Percentiles rank a stretch among this genome's conserved stretches.
phyloP scores from a whole-genome alignment of 1,284 basidiomycete genomes.

The Puccinia sorghi region DNA sequence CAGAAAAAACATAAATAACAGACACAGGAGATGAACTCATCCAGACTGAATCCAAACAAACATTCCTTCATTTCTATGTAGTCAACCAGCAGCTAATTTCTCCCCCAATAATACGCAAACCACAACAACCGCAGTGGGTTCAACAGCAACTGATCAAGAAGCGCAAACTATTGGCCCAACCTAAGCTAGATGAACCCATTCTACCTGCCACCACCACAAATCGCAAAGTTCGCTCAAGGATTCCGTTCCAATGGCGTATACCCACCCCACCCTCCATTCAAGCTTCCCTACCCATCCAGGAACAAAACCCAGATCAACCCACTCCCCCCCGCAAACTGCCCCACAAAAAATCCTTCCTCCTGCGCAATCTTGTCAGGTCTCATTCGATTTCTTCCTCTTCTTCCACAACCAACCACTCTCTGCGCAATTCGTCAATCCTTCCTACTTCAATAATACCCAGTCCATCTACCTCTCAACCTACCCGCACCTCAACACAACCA shows the following conservation, averaged over 20 bases:
- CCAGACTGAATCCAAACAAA: too few species aligned
- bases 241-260: slow-evolving; percentile 14
- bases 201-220: background rate
- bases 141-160: slow-evolving; percentile 24
- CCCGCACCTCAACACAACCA: background rate
- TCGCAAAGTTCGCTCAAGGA: slow-evolving; percentile 11
- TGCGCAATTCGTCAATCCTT: too few species aligned
- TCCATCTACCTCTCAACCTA: background rate
- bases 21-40: background rate
- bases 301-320: background rate
- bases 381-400: slow-evolving; percentile 7
- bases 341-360: background rate
- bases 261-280: background rate
- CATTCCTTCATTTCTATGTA: too few species aligned
- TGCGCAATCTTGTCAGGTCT: background rate
- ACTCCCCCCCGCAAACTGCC: background rate
- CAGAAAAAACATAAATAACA: background rate
- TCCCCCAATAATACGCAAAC: slow-evolving; percentile 7
- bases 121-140: background rate
- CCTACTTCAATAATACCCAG: too few species aligned
- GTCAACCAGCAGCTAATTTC: background rate
- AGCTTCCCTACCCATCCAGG: background rate
- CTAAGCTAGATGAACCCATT: slow-evolving; percentile 6
- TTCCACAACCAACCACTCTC: background rate
- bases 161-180: background rate